Evolutionary conservation across 176 grass and related monocot genomes (phyloP), one percentile per base, ranked within the genome.

Genomic region (Ensete ventricosum): DNA sequence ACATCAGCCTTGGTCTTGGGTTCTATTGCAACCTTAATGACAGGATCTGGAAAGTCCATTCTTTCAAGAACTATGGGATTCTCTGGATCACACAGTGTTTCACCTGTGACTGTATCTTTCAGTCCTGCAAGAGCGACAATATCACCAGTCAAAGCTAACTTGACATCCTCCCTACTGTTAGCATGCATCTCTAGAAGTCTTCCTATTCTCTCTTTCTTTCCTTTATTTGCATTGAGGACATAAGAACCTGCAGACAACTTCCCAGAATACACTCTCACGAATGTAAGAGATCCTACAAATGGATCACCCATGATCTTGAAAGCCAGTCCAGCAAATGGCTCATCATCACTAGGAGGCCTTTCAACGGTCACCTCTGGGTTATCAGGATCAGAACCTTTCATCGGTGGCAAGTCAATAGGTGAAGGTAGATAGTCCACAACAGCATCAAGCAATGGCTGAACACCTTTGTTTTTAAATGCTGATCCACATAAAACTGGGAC

Each of bases 11-110:
- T 98, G 11, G 88, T 98, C 84, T 93, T 93, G 63, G 94, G 94
- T 76, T 98, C 94, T 82, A 98, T 98, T 71, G 94, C 94, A 82
- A 98, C 88, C 86, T 98, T 98, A 74, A 98, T 98, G 68, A 98
- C 94, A 80, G 94, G 94, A 82, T 98, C 94, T 2, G 94, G 94
- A 74, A 98, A 98, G 77, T 98, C 94, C 94, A 98, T 98, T 48
- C 94, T 84, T 72, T 98, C 94, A 73, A 98, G 94, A 43, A 98
- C 94, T 70, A 98, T 76, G 67, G 91, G 82, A 1, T 93, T 83
- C 50, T 93, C 90, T 55, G 88, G 78, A 22, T 98, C 88, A 66
- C 80, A 91, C 10, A 98, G 84, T 85, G 94, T 98, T 78, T 98
- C 94, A 78, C 94, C 94, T 1, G 90, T 98, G 76, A 98, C 89